Evolutionary conservation across 768 basidiomycete species (phyloP).

Genomic region (Suillus spraguei): DNA sequence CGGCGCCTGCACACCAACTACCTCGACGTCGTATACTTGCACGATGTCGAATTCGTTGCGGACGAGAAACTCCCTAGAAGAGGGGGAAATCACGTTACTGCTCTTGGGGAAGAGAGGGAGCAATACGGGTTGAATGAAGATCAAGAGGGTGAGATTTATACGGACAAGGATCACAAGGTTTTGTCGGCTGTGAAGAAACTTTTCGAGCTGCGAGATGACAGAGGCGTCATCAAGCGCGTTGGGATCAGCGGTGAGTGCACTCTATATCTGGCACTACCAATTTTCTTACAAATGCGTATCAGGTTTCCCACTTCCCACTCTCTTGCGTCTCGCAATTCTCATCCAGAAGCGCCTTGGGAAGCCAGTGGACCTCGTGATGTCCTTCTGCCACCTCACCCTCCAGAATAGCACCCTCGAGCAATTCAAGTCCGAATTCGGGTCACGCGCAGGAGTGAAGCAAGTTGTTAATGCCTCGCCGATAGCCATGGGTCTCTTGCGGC

Average conservation of each 20-base stretch:
- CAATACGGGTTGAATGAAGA: constrained; percentile 68
- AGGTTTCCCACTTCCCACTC: constrained; percentile 83
- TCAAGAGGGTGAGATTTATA: constrained; percentile 57
- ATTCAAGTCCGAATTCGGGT: constrained; percentile 58
- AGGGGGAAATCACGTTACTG: constrained; percentile 57
- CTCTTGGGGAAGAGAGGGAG: constrained; percentile 52
- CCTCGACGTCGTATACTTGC: constrained; percentile 79
- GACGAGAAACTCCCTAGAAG: constrained; percentile 49
- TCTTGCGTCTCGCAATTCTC: constrained; percentile 81
- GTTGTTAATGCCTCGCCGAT: constrained; percentile 81
- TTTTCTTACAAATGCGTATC: constrained; percentile 2
- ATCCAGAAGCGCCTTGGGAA: constrained; percentile 67
- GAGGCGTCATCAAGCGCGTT: constrained; percentile 67
- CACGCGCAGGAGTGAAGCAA: constrained; percentile 66
- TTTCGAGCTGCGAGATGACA: constrained; percentile 64
- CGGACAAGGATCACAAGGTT: constrained; percentile 72
- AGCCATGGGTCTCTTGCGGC: constrained; percentile 78
- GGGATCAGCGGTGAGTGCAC: constrained; percentile 71
- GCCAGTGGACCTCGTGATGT: constrained; percentile 78
- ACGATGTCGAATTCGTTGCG: constrained; percentile 82
- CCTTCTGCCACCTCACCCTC: constrained; percentile 80
- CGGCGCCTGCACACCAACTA: constrained; percentile 73
- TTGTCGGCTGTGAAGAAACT: constrained; percentile 70
- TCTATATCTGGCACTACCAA: not conserved
- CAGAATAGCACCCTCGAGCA: constrained; percentile 65